These are phyloP conservation scores for Diaporthe nobilis DNA, from an alignment of 2,329 filamentous ascomycete genomes.

Conservation along the genomic window DNA sequence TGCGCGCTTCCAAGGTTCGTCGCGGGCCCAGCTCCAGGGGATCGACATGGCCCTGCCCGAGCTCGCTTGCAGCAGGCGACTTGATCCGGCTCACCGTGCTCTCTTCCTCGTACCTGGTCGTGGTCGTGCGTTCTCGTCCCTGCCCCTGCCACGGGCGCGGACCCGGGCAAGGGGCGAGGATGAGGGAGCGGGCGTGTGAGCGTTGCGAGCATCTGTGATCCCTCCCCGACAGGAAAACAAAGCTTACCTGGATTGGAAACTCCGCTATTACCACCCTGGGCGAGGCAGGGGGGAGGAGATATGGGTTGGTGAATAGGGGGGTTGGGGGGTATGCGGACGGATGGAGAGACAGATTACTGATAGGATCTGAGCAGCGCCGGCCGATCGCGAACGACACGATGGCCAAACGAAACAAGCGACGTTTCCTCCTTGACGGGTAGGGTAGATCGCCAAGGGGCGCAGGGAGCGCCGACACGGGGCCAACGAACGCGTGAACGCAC, in stretches of 20 bases:
- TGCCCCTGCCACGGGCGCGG: background rate
- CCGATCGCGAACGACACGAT: conserved; percentile 28
- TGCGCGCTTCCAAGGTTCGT: conserved; percentile 6
- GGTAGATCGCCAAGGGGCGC: conserved; percentile 24
- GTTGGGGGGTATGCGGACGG: background rate
- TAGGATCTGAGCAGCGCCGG: conserved; percentile 17
- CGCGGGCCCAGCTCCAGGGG: background rate
- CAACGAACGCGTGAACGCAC: conserved; percentile 2
- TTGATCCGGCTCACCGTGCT: conserved; percentile 17
- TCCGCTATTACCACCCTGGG: background rate
- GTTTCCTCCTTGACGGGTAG: conserved; percentile 20
- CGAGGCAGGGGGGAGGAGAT: background rate
- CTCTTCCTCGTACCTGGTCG: background rate
- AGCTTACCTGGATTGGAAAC: conserved; percentile 24
- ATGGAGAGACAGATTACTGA: background rate
- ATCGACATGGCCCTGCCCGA: conserved; percentile 21
- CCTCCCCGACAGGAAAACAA: background rate
- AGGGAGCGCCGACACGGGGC: conserved; percentile 12
- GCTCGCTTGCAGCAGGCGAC: conserved; percentile 21
- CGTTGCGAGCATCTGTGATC: background rate
- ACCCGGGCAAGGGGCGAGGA: background rate
- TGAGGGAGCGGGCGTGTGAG: background rate
- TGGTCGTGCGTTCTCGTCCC: background rate
- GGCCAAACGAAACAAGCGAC: conserved; percentile 30
- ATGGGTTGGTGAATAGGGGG: background rate